Conservation (phyloP, 139 green algal genomes). For the Coelastrella sp. region DNA sequence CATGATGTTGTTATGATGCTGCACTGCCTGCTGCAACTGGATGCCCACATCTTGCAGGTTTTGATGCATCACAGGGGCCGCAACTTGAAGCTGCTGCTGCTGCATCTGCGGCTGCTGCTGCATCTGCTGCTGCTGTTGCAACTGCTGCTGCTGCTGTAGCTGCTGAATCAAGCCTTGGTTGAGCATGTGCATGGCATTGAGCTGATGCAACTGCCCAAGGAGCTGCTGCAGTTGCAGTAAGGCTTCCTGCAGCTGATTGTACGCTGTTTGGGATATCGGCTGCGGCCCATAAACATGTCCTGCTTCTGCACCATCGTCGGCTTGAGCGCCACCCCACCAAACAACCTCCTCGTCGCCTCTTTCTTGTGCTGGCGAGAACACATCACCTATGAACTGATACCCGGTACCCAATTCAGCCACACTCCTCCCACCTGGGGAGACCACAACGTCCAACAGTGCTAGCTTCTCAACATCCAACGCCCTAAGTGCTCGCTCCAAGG, state of each 20-base stretch:
- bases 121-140: neutral
- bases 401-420: conserved; percentile 2
- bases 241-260: neutral
- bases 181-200: neutral
- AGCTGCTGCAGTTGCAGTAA: neutral
- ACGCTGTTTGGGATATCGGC: neutral
- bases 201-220: neutral
- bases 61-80: no score
- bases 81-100: no score
- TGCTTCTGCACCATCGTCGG: no score
- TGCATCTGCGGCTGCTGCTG: neutral
- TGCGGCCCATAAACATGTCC: no score
- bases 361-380: conserved; percentile 2
- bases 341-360: neutral
- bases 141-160: neutral
- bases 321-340: conserved; percentile 18
- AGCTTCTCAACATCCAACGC: neutral
- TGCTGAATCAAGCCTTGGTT: no score
- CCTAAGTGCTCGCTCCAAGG: neutral
- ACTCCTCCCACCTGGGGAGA: neutral
- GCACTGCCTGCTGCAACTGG: neutral
- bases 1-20: no score
- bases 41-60: neutral
- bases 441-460: neutral
- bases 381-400: neutral